Conservation (phyloP, 2,329 filamentous ascomycete genomes). For the Stromatinia cepivora region DNA sequence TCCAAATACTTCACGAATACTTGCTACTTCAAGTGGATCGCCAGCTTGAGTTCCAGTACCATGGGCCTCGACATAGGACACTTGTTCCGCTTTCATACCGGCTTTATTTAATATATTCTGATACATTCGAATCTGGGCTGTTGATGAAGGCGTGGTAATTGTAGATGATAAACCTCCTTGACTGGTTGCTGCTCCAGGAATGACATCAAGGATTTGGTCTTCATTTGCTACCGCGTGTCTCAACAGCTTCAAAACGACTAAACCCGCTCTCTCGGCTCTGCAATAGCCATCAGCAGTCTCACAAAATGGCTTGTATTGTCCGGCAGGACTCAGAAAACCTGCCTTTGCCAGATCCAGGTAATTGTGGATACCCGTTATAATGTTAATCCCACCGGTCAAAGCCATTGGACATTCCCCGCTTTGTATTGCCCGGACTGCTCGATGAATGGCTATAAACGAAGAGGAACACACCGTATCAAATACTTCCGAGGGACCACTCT, state of each 20-base stretch:
- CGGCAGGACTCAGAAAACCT: constrained; percentile 19
- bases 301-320: constrained; percentile 44
- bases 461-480: constrained; percentile 46
- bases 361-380: constrained; percentile 16
- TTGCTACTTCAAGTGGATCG: constrained; percentile 29
- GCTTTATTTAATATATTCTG: constrained; percentile 5
- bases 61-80: constrained; percentile 28
- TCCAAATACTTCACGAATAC: constrained; percentile 23
- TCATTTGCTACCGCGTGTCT: constrained; percentile 38
- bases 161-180: constrained; percentile 61
- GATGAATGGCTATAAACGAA: constrained; percentile 42
- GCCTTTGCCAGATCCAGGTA: constrained; percentile 15
- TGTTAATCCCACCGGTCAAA: constrained; percentile 17
- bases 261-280: constrained; percentile 51
- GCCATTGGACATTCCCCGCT: constrained; percentile 23
- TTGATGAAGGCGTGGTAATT: constrained; percentile 53
- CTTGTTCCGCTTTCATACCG: neutral
- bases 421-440: constrained; percentile 33
- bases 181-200: constrained; percentile 53
- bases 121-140: constrained; percentile 42
- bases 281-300: constrained; percentile 55
- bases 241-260: constrained; percentile 49
- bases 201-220: constrained; percentile 56
- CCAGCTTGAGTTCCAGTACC: constrained; percentile 31
- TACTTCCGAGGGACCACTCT: constrained; percentile 42